These are phyloP conservation scores for grape (Vitis vinifera) DNA, from an alignment of 164 flowering plant species.

Conservation along the genomic window ASM3070453v1 NC_081813.1:4247501-4248000, in stretches of 20 bases:
- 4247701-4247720: conserved; percentile 3
- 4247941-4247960: conserved; percentile 88
- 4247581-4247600: no score
- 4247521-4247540: no score
- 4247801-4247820: neutral
- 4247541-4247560: no score
- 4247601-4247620: no score
- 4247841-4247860: conserved; percentile 28
- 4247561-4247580: no score
- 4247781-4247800: conserved; percentile 1
- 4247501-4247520: no score
- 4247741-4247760: neutral
- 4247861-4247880: conserved; percentile 49
- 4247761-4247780: conserved; percentile 9
- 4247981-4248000: conserved; percentile 80
- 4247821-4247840: conserved; percentile 25
- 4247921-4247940: conserved; percentile 82
- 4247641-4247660: neutral
- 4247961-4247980: conserved; percentile 84
- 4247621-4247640: no score
- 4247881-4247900: conserved; percentile 78
- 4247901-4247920: conserved; percentile 77
- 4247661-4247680: conserved; percentile 6
- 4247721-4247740: neutral
- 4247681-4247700: neutral